Base-by-base conservation (phyloP, 345 rosid species). In the Syzygium grande region DNA sequence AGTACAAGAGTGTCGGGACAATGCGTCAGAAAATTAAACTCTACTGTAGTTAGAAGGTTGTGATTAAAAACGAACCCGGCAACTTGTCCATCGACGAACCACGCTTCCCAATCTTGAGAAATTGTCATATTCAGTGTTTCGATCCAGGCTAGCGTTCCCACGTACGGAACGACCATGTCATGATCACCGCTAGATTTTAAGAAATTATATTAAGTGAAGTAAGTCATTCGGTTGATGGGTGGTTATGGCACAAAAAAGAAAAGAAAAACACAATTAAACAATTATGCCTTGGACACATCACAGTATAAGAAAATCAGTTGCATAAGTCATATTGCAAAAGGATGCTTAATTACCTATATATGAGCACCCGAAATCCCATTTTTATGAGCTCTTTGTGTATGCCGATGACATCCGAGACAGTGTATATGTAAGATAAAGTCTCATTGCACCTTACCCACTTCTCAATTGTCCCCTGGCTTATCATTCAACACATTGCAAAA, bases 221-320 rank as follows among this genome's bases (percentile, higher is more conserved):
- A n/a, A 61, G 73, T n/a, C 38, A 61, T n/a, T 3, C 9, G 0
- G 5, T 61, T 0, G 38, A 61, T 61, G 34, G 9, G 5, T 61
- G 9, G 2, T 61, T n/a, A 61, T 1, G 0, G 1, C 17, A 30
- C 2, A 1, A 14, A 14, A 29, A 6, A 4, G 30, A 63, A 63
- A 30, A 6, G n/a, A 61, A n/a, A 27, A 61, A n/a, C 1, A 25
- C 0, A 58, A 25, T 58, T 25, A 58, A 25, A 25, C 25, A 25
- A 58, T 4, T 58, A 58, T 11, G 15, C 15, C 25, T 58, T 4
- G 5, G 63, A 58, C 6, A 58, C 29, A 25, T 58, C 29, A 25
- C 30, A 58, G 4, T 25, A 58, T 25, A 4, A 58, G 7, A 25
- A 58, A 25, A 25, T 58, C 34, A 2, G 1, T 59, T 59, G n/a